Evolutionary conservation across 2,329 filamentous ascomycete genomes (phyloP).

Genomic region (Pestalotiopsis sp.): DNA sequence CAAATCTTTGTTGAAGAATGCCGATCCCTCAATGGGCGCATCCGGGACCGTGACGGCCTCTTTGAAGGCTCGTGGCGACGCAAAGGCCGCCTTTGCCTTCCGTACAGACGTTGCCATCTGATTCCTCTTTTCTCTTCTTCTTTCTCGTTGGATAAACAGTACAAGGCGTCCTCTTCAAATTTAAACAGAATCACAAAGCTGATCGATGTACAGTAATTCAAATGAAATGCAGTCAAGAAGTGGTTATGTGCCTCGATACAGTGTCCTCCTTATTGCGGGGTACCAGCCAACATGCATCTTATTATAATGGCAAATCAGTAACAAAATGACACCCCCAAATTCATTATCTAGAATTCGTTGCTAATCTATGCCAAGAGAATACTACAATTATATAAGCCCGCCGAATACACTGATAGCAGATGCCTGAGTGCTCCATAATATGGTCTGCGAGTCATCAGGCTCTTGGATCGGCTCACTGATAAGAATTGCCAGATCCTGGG

Average conservation of each 20-base stretch:
- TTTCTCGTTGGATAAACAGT: not conserved
- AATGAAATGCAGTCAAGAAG: not conserved
- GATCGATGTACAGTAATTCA: not conserved
- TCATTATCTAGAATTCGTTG: not conserved
- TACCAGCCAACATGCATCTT: not conserved
- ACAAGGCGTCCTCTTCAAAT: not conserved
- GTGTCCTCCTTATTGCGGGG: not conserved
- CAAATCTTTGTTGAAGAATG: slow-evolving; percentile 28
- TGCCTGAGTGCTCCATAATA: not conserved
- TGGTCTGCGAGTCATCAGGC: not conserved
- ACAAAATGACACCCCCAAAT: not conserved
- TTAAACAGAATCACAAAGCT: not conserved
- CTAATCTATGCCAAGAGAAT: not conserved
- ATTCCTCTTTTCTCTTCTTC: too few species aligned
- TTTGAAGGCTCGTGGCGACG: slow-evolving; percentile 19
- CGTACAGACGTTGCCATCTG: slow-evolving; percentile 1
- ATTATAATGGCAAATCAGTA: not conserved
- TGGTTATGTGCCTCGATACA: not conserved
- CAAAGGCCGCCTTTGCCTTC: slow-evolving; percentile 16
- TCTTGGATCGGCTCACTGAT: slow-evolving; percentile 1
- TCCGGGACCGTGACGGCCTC: slow-evolving; percentile 17
- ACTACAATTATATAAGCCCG: not conserved
- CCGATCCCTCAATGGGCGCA: slow-evolving; percentile 14
- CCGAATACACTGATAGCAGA: not conserved
- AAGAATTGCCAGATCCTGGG: not conserved